A percentile compares a stretch with the other conserved stretches of the same genome.
Evolutionary conservation across 2,329 filamentous ascomycete species (phyloP).

Genomic region (Fusarium compactum): DNA sequence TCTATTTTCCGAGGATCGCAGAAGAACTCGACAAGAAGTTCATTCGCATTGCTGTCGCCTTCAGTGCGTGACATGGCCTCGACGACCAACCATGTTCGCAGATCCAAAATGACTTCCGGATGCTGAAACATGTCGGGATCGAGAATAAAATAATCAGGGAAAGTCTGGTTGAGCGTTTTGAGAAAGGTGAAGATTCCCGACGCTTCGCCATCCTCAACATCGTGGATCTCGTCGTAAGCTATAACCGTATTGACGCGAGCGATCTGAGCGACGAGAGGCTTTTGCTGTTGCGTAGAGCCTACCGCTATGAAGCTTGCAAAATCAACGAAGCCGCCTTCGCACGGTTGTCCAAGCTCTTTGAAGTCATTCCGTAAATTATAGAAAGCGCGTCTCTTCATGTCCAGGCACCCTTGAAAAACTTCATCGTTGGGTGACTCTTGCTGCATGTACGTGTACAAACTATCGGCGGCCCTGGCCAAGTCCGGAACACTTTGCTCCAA

Average conservation of each 20-base stretch:
- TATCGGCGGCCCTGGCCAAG: slow-evolving; percentile 45
- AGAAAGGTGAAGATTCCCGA: slow-evolving; percentile 48
- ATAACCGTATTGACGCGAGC: slow-evolving; percentile 53
- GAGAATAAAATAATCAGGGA: slow-evolving; percentile 49
- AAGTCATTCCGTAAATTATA: slow-evolving; percentile 45
- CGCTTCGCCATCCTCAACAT: slow-evolving; percentile 13
- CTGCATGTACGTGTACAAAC: slow-evolving; percentile 46
- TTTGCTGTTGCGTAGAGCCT: background rate
- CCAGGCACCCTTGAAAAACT: slow-evolving; percentile 41
- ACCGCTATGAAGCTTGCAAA: slow-evolving; percentile 21
- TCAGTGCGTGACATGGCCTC: slow-evolving; percentile 38
- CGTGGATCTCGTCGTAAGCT: slow-evolving; percentile 49
- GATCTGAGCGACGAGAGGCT: slow-evolving; percentile 32
- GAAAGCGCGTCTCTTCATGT: slow-evolving; percentile 47
- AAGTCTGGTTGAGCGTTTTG: slow-evolving; percentile 48
- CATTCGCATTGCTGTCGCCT: background rate
- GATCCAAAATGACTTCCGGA: slow-evolving; percentile 49
- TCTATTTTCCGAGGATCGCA: slow-evolving; percentile 37
- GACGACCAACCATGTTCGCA: slow-evolving; percentile 55
- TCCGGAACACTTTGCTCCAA: slow-evolving; percentile 46
- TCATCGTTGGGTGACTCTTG: slow-evolving; percentile 28
- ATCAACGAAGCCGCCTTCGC: slow-evolving; percentile 48
- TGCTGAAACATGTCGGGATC: slow-evolving; percentile 26
- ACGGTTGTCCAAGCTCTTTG: slow-evolving; percentile 22
- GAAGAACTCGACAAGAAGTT: slow-evolving; percentile 46